Conservation (phyloP, 2,329 filamentous ascomycete genomes). For the Nemania bipapillata region DNA sequence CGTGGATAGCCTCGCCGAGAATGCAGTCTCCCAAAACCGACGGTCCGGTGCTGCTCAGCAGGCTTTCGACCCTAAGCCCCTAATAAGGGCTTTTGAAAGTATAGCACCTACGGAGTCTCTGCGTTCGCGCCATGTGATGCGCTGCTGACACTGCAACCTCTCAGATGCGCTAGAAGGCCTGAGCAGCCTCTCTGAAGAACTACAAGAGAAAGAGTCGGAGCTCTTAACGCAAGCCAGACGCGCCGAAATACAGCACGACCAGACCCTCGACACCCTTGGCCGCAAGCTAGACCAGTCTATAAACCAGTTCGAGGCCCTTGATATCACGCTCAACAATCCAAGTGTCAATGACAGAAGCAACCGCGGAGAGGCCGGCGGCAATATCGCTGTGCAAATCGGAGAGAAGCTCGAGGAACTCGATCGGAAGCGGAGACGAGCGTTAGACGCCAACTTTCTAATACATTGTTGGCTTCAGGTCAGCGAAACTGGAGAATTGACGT, state of each 20-base stretch:
- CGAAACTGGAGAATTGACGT: conserved; percentile 84
- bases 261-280: conserved; percentile 87
- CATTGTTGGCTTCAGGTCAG: conserved; percentile 97
- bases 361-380: conserved; percentile 74
- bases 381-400: conserved; percentile 92
- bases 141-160: conserved; percentile 48
- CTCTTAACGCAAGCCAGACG: conserved; percentile 87
- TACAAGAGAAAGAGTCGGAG: conserved; percentile 91
- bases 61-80: conserved; percentile 91
- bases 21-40: conserved; percentile 79
- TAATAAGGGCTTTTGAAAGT: conserved; percentile 95
- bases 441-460: conserved; percentile 94
- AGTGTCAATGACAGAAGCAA: conserved; percentile 58
- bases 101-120: conserved; percentile 36
- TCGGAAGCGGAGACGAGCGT: conserved; percentile 85
- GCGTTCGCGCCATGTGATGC: conserved; percentile 7
- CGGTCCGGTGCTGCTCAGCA: conserved; percentile 75
- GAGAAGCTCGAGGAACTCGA: conserved; percentile 94
- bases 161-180: conserved; percentile 74
- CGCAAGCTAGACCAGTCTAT: conserved; percentile 92
- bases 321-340: conserved; percentile 78
- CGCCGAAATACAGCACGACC: conserved; percentile 90
- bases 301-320: conserved; percentile 88
- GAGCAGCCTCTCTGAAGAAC: conserved; percentile 78
- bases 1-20: conserved; percentile 90